Conservation (phyloP, 805 yeast species). For the Candida taoyuanica region DNA sequence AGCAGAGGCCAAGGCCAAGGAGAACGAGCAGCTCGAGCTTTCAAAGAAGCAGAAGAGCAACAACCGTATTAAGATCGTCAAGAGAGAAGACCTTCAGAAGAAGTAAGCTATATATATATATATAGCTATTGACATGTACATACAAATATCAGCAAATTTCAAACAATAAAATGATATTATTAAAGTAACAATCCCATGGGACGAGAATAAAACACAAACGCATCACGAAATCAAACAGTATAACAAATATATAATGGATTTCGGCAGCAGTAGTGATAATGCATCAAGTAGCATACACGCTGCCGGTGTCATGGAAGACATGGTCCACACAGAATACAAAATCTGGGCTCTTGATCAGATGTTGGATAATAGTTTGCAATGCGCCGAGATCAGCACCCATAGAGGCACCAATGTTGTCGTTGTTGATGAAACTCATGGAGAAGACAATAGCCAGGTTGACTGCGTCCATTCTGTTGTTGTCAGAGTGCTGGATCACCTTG, state of each 20-base stretch:
- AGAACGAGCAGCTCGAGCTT: constrained; percentile 28
- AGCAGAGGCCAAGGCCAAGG: constrained; percentile 32
- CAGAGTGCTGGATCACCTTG: constrained; percentile 61
- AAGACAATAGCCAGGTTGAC: constrained; percentile 89
- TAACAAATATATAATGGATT: neutral
- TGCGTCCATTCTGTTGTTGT: constrained; percentile 78
- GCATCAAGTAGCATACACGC: constrained; percentile 10
- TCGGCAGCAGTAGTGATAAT: too few relatives aligned
- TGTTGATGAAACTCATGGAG: constrained; percentile 54
- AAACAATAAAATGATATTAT: neutral
- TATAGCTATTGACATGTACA: neutral
- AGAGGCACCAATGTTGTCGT: constrained; percentile 36
- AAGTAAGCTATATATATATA: constrained; percentile 2
- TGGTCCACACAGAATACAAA: constrained; percentile 26
- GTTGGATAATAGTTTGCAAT: constrained; percentile 47
- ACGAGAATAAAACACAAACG: neutral
- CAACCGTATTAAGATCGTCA: constrained; percentile 25
- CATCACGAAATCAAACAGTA: neutral
- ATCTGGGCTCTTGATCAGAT: constrained; percentile 40
- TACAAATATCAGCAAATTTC: too few relatives aligned
- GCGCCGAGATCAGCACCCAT: constrained; percentile 51
- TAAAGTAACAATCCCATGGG: neutral
- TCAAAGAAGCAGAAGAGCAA: constrained; percentile 30
- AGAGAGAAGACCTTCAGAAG: constrained; percentile 16
- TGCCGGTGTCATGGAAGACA: constrained; percentile 7